Percentiles rank a stretch among this genome's conserved stretches.
These are phyloP conservation scores for Paecilomyces dactylethromorphus DNA, from an alignment of 2,329 filamentous ascomycete species.

Conservation along the genomic window DNA sequence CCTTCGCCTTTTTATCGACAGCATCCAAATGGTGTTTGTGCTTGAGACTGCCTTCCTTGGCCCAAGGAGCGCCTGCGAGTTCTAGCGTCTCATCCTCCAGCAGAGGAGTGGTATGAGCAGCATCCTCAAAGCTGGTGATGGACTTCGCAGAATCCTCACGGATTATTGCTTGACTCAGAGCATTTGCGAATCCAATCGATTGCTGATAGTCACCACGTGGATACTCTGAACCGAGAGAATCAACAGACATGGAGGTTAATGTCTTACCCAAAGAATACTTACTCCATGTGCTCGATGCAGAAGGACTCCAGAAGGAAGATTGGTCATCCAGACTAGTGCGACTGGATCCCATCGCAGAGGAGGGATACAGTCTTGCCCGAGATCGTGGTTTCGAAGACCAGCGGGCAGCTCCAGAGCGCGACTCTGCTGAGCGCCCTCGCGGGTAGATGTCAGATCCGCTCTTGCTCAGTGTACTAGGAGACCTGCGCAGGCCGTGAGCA, in stretches of 20 bases:
- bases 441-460: slow-evolving; percentile 72
- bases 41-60: slow-evolving; percentile 91
- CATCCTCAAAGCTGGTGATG: slow-evolving; percentile 51
- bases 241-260: slow-evolving; percentile 83
- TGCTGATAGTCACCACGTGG: slow-evolving; percentile 81
- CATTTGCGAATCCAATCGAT: slow-evolving; percentile 95
- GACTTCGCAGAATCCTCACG: slow-evolving; percentile 61
- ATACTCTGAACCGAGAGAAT: slow-evolving; percentile 75
- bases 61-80: slow-evolving; percentile 90
- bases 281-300: slow-evolving; percentile 89
- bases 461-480: slow-evolving; percentile 87
- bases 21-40: slow-evolving; percentile 95
- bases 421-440: slow-evolving; percentile 65
- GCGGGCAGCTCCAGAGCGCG: slow-evolving; percentile 56
- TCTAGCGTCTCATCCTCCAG: slow-evolving; percentile 91
- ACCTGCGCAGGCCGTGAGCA: slow-evolving; percentile 65
- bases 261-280: slow-evolving; percentile 88
- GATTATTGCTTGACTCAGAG: slow-evolving; percentile 92
- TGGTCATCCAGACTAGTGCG: slow-evolving; percentile 90
- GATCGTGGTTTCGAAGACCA: slow-evolving; percentile 86
- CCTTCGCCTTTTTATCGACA: slow-evolving; percentile 84
- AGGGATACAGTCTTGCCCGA: slow-evolving; percentile 65
- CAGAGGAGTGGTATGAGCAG: slow-evolving; percentile 55
- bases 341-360: slow-evolving; percentile 79
- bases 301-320: slow-evolving; percentile 86